Evolutionary conservation across 495 filamentous ascomycete species (phyloP), one percentile per base, ranked within the genome.

Genomic region (Aspergillus asperescens): DNA sequence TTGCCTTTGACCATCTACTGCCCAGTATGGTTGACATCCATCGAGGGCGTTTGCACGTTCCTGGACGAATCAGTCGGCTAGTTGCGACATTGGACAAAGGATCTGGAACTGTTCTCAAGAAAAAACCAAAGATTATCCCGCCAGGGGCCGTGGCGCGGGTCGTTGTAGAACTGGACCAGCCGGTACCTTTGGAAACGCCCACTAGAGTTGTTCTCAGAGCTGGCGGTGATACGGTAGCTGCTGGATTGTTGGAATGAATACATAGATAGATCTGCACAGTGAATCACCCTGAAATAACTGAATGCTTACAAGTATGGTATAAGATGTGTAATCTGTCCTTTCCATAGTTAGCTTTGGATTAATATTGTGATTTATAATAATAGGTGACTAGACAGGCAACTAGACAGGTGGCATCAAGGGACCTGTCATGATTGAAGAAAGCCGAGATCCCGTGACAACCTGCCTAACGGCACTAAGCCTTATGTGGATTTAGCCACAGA

Each of bases 11-110:
- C 55, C 83, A 89, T 46, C 60, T 98, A 25, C 83, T 88, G 66
- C 93, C 93, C 3, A 90, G 90, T 83, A 76, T 79, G 50, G 83
- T 96, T 29, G 93, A 96, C 61, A 80, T 97, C 15, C 90, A 94
- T 65, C 75, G 88, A 20, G 94, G 94, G 2, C 77, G 89, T 24
- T 70, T 96, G 49, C 86, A 95, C 67, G 81, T 82, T 0, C 77
- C 89, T 0, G 93, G 87, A 2, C 82, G 79, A 52, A 85, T 97
- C 40, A 75, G 75, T 52, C 73, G 77, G 50, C 72, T 98, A 57
- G 62, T 85, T 8, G 86, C 85, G 2, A 70, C 83, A 12, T 62
- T 96, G 49, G 89, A 95, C 65, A 95, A 93, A 67, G 69, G 71
- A 8, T 84, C 80, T 20, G 86, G 89, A 8, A 60, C 55, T 2